phyloP scores from a whole-genome alignment of 176 grass and related monocot species.

The Cenchrus fungigraminus region DNA sequence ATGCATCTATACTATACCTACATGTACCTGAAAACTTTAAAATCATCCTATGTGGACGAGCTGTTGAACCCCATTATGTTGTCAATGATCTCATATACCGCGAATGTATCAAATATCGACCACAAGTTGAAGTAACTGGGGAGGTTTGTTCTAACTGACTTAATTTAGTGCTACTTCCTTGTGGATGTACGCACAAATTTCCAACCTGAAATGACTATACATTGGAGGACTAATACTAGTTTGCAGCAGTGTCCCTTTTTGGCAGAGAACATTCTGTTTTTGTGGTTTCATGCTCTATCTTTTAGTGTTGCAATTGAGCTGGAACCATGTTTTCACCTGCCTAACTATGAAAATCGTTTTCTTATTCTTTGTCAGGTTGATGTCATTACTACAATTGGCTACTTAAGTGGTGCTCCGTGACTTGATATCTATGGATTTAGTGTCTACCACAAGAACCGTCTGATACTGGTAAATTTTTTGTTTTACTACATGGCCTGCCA shows the following conservation, averaged over 20 bases:
- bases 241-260: conserved; percentile 5
- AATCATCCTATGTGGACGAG: conserved; percentile 64
- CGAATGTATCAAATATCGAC: conserved; percentile 75
- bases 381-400: conserved; percentile 70
- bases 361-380: conserved; percentile 51
- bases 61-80: conserved; percentile 57
- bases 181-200: neutral
- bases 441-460: conserved; percentile 74
- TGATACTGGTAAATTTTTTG: conserved; percentile 66
- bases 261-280: neutral
- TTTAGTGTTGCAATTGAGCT: neutral
- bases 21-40: conserved; percentile 56
- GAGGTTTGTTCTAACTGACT: conserved; percentile 55
- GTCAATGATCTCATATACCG: conserved; percentile 58
- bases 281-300: neutral
- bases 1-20: conserved; percentile 74
- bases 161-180: conserved; percentile 1
- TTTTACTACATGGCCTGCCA: neutral
- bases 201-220: conserved; percentile 7
- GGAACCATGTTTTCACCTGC: neutral
- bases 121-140: conserved; percentile 51
- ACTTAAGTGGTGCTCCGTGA: conserved; percentile 67
- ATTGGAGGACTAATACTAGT: conserved; percentile 6
- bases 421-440: conserved; percentile 72
- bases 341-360: conserved; percentile 22